Evolutionary conservation across 306 rosid species (phyloP).

Genomic region (Ceratonia siliqua): DNA sequence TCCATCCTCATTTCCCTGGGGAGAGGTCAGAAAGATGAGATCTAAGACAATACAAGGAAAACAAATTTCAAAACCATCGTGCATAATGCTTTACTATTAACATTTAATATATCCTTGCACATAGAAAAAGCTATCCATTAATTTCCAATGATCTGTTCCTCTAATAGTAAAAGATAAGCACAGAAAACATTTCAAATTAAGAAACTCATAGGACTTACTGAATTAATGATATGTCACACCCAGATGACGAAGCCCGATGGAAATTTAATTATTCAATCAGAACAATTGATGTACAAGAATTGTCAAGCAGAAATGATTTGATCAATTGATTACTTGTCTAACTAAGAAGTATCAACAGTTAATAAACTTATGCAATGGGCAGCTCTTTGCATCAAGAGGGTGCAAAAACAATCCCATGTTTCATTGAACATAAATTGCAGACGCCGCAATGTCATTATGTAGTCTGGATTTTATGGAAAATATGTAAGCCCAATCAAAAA

Average conservation of each 20-base stretch:
- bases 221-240: background rate
- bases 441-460: background rate
- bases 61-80: background rate
- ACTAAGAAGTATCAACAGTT: background rate
- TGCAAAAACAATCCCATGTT: background rate
- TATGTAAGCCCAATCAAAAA: background rate
- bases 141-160: constrained; percentile 11
- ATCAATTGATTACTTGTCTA: background rate
- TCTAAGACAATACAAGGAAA: constrained; percentile 21
- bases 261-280: constrained; percentile 4
- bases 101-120: background rate
- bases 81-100: background rate
- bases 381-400: background rate
- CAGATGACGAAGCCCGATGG: background rate
- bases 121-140: constrained; percentile 22
- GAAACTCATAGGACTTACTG: background rate
- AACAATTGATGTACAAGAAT: background rate
- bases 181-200: background rate
- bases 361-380: background rate
- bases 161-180: background rate
- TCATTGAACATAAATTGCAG: constrained; percentile 1
- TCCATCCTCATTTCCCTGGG: constrained; percentile 86
- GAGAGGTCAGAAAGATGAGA: constrained; percentile 34
- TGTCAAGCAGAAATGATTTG: background rate
- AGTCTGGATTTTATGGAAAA: background rate